phyloP scores from a whole-genome alignment of 208 protist species.

The Trypanosoma melophagium region DNA sequence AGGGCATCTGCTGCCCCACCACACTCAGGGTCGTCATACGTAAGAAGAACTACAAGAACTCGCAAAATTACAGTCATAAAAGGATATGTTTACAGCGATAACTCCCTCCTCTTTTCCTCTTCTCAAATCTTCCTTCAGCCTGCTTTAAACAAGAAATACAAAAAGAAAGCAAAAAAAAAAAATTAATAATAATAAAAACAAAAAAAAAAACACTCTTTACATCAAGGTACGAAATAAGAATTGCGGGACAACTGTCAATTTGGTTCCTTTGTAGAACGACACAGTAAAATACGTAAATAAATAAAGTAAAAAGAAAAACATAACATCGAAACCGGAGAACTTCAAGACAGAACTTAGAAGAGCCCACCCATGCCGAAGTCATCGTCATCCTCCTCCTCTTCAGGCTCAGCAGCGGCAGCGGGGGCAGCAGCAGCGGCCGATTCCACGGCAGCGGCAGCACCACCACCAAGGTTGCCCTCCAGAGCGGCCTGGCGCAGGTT shows the following conservation, averaged over 20 bases:
- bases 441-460: slow-evolving; percentile 61
- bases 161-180: not conserved
- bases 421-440: slow-evolving; percentile 33
- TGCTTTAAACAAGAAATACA: not conserved
- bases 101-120: not conserved
- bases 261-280: too few species aligned
- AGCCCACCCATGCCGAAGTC: slow-evolving; percentile 57
- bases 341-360: not conserved
- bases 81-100: not conserved
- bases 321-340: not conserved
- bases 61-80: slow-evolving; percentile 19
- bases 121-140: not conserved
- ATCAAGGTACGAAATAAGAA: not conserved
- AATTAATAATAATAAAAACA: not conserved
- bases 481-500: slow-evolving; percentile 90
- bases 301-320: slow-evolving; percentile 4
- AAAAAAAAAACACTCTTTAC: slow-evolving; percentile 1
- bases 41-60: slow-evolving; percentile 66
- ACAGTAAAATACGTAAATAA: slow-evolving; percentile 7
- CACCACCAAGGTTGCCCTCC: slow-evolving; percentile 79
- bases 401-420: slow-evolving; percentile 39
- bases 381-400: slow-evolving; percentile 80
- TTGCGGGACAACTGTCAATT: too few species aligned
- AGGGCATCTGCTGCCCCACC: slow-evolving; percentile 83
- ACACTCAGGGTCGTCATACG: slow-evolving; percentile 88